Evolutionary conservation across 2,329 filamentous ascomycete species (phyloP), one percentile per base, ranked within the genome.

Genomic region (Colletotrichum melonis): DNA sequence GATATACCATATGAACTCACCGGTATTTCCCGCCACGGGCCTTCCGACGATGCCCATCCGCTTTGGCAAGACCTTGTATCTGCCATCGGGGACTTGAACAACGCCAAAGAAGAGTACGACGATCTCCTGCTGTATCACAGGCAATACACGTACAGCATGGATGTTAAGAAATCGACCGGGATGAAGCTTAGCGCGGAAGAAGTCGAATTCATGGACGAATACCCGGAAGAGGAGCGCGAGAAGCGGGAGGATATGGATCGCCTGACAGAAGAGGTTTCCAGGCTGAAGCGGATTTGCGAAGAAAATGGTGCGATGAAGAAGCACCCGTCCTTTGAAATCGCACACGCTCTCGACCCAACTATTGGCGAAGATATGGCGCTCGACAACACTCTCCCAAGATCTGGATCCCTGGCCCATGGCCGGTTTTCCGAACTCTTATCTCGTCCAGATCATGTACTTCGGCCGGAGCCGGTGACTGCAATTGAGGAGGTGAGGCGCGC

Each of bases 351-450:
- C 16, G 81, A 85, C 71, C 82, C 81, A 0, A 78, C 80, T 14
- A 75, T 78, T 26, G 81, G 82, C 56, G 85, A 86, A 32, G 86
- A 87, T 63, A 81, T 88, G 67, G 78, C 81, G 24, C 81, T 89
- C 26, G 80, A 81, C 16, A 79, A 81, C 19, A 75, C 74, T 2
- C 38, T 68, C 4, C 80, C 80, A 4, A 69, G 79, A 11, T 71
- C 77, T 60, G 60, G 35, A 74, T 80, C 76, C 11, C 78, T 87
- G 5, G 81, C 81, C 8, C 84, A 88, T 74, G 76, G 81, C 8
- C 76, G 77, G 9, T 88, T 88, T 65, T 80, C 85, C 8, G 79
- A 84, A 30, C 80, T 90, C 8, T 79, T 89, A n/a, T 86, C 86
- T 7, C 86, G 86, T 57, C 87, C 87, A 1, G 82, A 84, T 26